phyloP scores from a whole-genome alignment of 1,284 basidiomycete species.

The Ceratobasidium theobromae region DNA sequence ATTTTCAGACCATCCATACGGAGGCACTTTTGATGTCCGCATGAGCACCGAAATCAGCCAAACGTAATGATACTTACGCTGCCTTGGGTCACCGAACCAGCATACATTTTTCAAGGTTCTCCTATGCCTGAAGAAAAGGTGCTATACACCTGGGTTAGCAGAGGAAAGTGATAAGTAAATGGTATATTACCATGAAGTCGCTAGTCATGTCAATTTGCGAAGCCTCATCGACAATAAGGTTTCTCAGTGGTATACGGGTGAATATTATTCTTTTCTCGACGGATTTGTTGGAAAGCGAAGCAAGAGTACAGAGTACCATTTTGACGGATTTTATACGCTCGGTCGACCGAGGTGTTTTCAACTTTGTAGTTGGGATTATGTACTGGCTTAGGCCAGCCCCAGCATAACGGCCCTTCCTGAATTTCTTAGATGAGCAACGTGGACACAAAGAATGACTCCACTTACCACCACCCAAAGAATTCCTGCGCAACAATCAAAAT shows the following conservation, averaged over 20 bases:
- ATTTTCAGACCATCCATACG: constrained; percentile 51
- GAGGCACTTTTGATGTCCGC: constrained; percentile 48
- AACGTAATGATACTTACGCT: constrained; percentile 52
- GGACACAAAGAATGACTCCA: constrained; percentile 54
- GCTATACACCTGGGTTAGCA: constrained; percentile 31
- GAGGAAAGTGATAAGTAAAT: background rate
- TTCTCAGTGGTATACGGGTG: constrained; percentile 37
- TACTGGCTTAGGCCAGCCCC: too few species aligned
- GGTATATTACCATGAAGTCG: constrained; percentile 50
- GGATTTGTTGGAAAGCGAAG: background rate
- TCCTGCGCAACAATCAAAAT: constrained; percentile 59
- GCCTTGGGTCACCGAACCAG: constrained; percentile 75
- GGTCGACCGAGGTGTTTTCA: background rate
- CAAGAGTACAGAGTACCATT: constrained; percentile 5
- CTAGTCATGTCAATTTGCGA: constrained; percentile 59
- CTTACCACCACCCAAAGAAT: constrained; percentile 63
- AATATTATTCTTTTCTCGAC: background rate
- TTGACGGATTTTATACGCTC: background rate
- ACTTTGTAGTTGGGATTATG: background rate
- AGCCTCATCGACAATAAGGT: constrained; percentile 64
- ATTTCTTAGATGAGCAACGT: too few species aligned
- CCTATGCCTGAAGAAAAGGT: constrained; percentile 52
- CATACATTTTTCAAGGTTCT: constrained; percentile 57
- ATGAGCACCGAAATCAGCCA: background rate
- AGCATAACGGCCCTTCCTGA: too few species aligned